A percentile compares a stretch with the other conserved stretches of the same genome.
Conservation (phyloP, 495 filamentous ascomycete genomes). For the Lepraria neglecta region DNA sequence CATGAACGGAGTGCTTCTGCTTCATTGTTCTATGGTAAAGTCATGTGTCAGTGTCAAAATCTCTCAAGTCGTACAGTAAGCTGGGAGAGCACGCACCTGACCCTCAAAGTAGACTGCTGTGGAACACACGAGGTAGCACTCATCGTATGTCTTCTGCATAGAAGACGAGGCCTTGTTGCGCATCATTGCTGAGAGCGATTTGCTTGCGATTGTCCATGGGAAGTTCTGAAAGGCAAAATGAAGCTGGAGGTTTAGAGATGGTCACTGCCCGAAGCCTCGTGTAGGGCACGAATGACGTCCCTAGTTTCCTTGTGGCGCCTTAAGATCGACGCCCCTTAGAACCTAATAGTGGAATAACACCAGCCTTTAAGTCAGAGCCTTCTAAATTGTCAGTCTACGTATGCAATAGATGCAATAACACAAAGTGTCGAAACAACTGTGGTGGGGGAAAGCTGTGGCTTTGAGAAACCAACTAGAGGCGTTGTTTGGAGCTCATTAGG, state of each 20-base stretch:
- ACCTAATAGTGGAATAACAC: background rate
- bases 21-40: constrained; percentile 70
- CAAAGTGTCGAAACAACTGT: too few species aligned
- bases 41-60: constrained; percentile 12
- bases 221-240: background rate
- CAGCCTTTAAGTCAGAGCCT: too few species aligned
- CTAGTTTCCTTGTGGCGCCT: background rate
- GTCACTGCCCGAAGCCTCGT: constrained; percentile 13
- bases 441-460: too few species aligned
- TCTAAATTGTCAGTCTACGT: background rate
- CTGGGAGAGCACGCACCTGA: constrained; percentile 51
- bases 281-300: constrained; percentile 16
- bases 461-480: too few species aligned
- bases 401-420: too few species aligned
- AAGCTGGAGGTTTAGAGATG: constrained; percentile 11
- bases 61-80: constrained; percentile 14
- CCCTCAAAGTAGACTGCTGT: constrained; percentile 94
- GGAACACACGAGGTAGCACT: constrained; percentile 87
- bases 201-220: constrained; percentile 10
- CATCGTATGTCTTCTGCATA: constrained; percentile 96
- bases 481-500: too few species aligned
- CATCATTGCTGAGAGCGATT: constrained; percentile 51
- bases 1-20: constrained; percentile 86
- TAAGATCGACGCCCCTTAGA: background rate
- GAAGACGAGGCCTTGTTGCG: constrained; percentile 70